These are phyloP conservation scores for Alternaria panax DNA, from an alignment of 2,329 filamentous ascomycete species.

Conservation along the genomic window DNA sequence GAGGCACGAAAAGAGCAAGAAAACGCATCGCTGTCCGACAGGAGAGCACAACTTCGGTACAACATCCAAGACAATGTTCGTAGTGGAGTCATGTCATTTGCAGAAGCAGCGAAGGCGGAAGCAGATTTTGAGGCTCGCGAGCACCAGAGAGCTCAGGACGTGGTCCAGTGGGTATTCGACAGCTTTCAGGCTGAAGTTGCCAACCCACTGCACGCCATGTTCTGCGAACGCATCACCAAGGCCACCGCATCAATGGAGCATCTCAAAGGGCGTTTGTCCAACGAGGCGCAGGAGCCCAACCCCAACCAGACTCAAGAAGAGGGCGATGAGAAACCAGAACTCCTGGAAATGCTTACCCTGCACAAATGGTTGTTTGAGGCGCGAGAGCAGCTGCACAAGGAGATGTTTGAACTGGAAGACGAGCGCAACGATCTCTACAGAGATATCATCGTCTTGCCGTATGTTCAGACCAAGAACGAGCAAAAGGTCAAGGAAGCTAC, in stretches of 20 bases:
- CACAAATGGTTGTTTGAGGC: slow-evolving; percentile 98
- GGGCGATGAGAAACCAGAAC: slow-evolving; percentile 91
- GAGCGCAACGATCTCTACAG: slow-evolving; percentile 88
- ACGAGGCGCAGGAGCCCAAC: slow-evolving; percentile 70
- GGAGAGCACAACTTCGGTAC: slow-evolving; percentile 70
- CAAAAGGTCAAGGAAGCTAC: slow-evolving; percentile 82
- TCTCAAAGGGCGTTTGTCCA: slow-evolving; percentile 74
- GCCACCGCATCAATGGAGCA: slow-evolving; percentile 81
- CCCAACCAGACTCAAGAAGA: slow-evolving; percentile 92
- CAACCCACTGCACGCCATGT: slow-evolving; percentile 80
- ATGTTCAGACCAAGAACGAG: slow-evolving; percentile 73
- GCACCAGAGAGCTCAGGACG: slow-evolving; percentile 71
- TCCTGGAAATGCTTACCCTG: slow-evolving; percentile 91
- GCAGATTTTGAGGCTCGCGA: slow-evolving; percentile 76
- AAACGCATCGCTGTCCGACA: slow-evolving; percentile 63
- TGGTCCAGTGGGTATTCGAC: slow-evolving; percentile 82
- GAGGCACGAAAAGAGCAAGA: slow-evolving; percentile 62
- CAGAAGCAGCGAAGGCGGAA: slow-evolving; percentile 82
- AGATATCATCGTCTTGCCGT: slow-evolving; percentile 82
- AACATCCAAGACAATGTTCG: slow-evolving; percentile 82
- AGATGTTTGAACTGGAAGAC: slow-evolving; percentile 82
- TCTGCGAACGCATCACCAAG: slow-evolving; percentile 76
- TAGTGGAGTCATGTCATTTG: slow-evolving; percentile 79
- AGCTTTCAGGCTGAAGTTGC: slow-evolving; percentile 82
- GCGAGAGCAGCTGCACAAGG: slow-evolving; percentile 84